Evolutionary conservation across 2,329 filamentous ascomycete species (phyloP).

Genomic region (Colletotrichum eleusines): DNA sequence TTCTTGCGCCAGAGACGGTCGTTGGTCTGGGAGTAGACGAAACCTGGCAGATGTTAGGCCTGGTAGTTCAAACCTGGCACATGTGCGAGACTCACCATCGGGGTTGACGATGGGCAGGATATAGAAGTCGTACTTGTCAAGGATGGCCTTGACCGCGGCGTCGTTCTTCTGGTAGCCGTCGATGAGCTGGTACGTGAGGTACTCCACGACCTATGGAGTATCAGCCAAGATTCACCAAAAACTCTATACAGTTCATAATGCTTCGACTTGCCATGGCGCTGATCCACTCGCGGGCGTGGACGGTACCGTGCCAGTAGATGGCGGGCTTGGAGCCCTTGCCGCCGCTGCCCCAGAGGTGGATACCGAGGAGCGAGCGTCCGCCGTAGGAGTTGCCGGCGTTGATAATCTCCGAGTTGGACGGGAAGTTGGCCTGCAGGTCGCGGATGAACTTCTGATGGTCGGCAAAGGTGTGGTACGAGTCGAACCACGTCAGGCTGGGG

Average conservation of each 20-base stretch:
- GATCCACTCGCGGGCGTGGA: conserved; percentile 73
- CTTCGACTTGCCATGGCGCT: conserved; percentile 58
- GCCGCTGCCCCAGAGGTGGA: conserved; percentile 65
- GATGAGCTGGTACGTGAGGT: conserved; percentile 63
- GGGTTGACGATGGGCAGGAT: conserved; percentile 73
- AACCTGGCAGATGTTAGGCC: conserved; percentile 55
- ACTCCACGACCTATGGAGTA: conserved; percentile 58
- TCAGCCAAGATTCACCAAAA: background rate
- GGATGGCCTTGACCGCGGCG: conserved; percentile 56
- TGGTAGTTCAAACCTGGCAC: background rate
- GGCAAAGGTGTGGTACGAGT: conserved; percentile 64
- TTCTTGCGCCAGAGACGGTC: conserved; percentile 74
- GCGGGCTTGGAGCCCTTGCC: conserved; percentile 62
- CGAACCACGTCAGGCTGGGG: conserved; percentile 60
- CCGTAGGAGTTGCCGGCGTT: conserved; percentile 60
- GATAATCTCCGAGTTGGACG: conserved; percentile 62
- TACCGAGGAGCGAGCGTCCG: conserved; percentile 69
- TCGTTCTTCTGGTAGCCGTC: conserved; percentile 56
- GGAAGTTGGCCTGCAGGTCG: conserved; percentile 57
- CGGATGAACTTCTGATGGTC: conserved; percentile 63
- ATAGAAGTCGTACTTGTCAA: conserved; percentile 75
- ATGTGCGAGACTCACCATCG: conserved; percentile 58
- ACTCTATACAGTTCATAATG: background rate
- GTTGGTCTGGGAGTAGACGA: conserved; percentile 67
- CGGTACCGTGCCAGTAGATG: conserved; percentile 67